Base-by-base conservation (phyloP, 2,329 filamentous ascomycete genomes). In the Pseudonectria foliicola region DNA sequence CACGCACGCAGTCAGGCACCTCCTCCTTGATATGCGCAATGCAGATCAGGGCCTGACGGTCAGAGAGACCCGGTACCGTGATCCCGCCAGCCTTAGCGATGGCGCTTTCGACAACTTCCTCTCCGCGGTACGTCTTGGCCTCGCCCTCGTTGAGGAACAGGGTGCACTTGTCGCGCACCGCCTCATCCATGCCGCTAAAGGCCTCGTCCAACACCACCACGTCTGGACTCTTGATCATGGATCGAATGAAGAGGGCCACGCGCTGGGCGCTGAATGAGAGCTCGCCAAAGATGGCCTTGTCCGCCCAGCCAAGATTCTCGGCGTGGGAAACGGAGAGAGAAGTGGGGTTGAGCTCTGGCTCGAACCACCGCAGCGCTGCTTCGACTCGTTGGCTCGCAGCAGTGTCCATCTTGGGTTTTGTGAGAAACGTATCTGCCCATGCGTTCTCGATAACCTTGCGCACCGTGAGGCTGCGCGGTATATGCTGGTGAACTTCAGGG, bases 21-120 rank as follows among this genome's bases (percentile, higher is more conserved):
- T 98, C 92, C 50, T 95, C 88, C 43, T 80, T 80, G 41, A 90
- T 72, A 62, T 98, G 92, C 42, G 87, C 92, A 40, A 96, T 90
- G 44, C 89, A 87, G n/a, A 96, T 73, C 35, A 98, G 63, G 1
- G 88, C 88, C 61, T 96, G 90, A 14, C 76, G 60, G 1, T 77
- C 66, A 2, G 71, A 70, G 37, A 95, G 60, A 0, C 87, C 87
- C 1, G 52, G 54, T 4, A 90, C 62, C 14, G 61, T 67, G 2
- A 77, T 66, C 2, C 56, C 53, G 0, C 66, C 72, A 1, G 60
- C 47, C 36, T 60, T 63, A 7, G 64, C 57, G 1, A 59, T 56
- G 2, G 70, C 61, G 39, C 70, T 77, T 10, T 73, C 63, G 0
- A 72, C 59, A 21, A 70, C 52, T 12, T 62, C 51, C 18, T 56